These are phyloP conservation scores for Pseudocercospora pini-densiflorae DNA, from an alignment of 2,329 filamentous ascomycete species.

Conservation along the genomic window DNA sequence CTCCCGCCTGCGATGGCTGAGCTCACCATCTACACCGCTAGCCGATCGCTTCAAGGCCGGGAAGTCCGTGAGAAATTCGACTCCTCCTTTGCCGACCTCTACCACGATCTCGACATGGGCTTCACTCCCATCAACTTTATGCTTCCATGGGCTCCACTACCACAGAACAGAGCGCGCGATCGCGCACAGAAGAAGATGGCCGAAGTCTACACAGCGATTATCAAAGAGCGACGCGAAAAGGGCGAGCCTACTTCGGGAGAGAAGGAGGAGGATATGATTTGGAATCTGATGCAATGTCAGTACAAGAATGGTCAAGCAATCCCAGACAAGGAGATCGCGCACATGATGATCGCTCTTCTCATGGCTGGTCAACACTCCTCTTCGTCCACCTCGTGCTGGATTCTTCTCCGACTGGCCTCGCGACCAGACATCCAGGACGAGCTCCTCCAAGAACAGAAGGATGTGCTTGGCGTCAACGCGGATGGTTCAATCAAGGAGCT, in stretches of 20 bases:
- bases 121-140: slow-evolving; percentile 90
- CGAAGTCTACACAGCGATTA: slow-evolving; percentile 80
- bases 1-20: slow-evolving; percentile 79
- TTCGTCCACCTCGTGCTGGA: slow-evolving; percentile 83
- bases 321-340: slow-evolving; percentile 83
- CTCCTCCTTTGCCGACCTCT: slow-evolving; percentile 77
- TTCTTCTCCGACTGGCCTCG: slow-evolving; percentile 78
- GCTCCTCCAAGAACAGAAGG: slow-evolving; percentile 80
- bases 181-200: slow-evolving; percentile 79
- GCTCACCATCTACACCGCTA: slow-evolving; percentile 88
- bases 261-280: slow-evolving; percentile 75
- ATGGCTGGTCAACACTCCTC: slow-evolving; percentile 94
- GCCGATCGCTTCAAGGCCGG: slow-evolving; percentile 81
- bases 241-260: slow-evolving; percentile 32
- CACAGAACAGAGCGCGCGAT: slow-evolving; percentile 85
- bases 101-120: slow-evolving; percentile 88
- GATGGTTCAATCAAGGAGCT: slow-evolving; percentile 65
- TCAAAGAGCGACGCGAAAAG: slow-evolving; percentile 69
- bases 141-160: slow-evolving; percentile 84
- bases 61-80: slow-evolving; percentile 82
- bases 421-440: slow-evolving; percentile 79
- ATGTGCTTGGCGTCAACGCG: slow-evolving; percentile 69
- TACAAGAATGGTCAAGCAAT: slow-evolving; percentile 83
- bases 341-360: slow-evolving; percentile 92
- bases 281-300: slow-evolving; percentile 81